A percentile compares a stretch with the other conserved stretches of the same genome.
Evolutionary conservation across 2,329 filamentous ascomycete species (phyloP).

Genomic region (Cladophialophora immunda): DNA sequence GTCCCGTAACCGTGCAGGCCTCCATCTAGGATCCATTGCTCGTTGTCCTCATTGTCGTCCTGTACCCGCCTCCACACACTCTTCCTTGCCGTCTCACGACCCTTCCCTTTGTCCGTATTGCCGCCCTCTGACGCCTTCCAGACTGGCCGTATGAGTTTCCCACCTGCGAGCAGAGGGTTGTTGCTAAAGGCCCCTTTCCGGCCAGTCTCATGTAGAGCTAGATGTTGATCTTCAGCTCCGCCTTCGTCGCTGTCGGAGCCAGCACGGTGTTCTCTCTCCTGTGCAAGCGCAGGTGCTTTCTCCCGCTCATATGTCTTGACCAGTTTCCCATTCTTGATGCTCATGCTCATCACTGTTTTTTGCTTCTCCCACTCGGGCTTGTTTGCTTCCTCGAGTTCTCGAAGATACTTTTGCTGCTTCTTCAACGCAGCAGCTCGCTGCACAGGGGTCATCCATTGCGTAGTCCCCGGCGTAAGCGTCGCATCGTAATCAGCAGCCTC

Average conservation of each 20-base stretch:
- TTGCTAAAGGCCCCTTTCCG: constrained; percentile 51
- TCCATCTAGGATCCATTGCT: constrained; percentile 58
- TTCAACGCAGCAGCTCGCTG: constrained; percentile 85
- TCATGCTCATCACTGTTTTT: constrained; percentile 82
- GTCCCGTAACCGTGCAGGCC: constrained; percentile 49
- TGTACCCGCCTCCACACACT: constrained; percentile 58
- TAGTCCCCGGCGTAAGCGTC: constrained; percentile 67
- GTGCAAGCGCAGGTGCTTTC: constrained; percentile 38
- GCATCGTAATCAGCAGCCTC: constrained; percentile 78
- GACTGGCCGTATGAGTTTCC: constrained; percentile 55
- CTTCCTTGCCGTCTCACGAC: constrained; percentile 39
- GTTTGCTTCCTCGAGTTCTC: constrained; percentile 87
- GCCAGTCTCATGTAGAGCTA: constrained; percentile 34
- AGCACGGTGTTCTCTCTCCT: constrained; percentile 37
- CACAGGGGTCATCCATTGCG: constrained; percentile 84
- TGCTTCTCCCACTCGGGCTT: constrained; percentile 89
- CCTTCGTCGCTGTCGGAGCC: constrained; percentile 41
- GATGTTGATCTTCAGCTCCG: constrained; percentile 39
- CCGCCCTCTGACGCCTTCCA: constrained; percentile 52
- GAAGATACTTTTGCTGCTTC: constrained; percentile 80
- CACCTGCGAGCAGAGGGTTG: constrained; percentile 54
- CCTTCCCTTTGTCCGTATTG: constrained; percentile 34
- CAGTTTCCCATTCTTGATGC: constrained; percentile 79
- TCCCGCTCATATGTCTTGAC: constrained; percentile 60
- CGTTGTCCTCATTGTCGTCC: constrained; percentile 56